phyloP scores from a whole-genome alignment of 179 eudicot genomes.

The Beta corolliflora region DNA sequence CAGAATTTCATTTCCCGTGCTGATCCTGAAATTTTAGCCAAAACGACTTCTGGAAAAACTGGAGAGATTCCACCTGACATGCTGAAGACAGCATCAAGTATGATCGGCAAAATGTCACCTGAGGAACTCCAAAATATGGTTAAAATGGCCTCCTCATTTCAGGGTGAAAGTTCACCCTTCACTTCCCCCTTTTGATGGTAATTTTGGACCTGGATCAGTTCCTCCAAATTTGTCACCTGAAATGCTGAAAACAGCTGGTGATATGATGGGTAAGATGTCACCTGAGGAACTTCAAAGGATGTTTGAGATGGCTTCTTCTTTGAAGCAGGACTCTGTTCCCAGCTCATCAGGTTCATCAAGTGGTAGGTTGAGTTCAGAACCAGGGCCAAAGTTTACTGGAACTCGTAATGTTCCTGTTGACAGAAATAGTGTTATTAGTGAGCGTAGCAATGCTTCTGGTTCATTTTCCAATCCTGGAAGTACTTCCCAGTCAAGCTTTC shows the following conservation, averaged over 20 bases:
- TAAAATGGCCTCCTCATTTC: slow-evolving; percentile 82
- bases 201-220: slow-evolving; percentile 54
- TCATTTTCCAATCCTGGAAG: slow-evolving; percentile 44
- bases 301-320: slow-evolving; percentile 76
- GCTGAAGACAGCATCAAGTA: slow-evolving; percentile 81
- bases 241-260: slow-evolving; percentile 85
- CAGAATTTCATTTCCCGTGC: slow-evolving; percentile 71
- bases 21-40: slow-evolving; percentile 79
- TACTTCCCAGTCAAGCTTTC: slow-evolving; percentile 52
- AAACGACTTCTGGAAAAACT: slow-evolving; percentile 53
- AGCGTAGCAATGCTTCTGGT: slow-evolving; percentile 43
- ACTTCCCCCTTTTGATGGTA: slow-evolving; percentile 38
- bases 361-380: slow-evolving; percentile 42
- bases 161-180: slow-evolving; percentile 54
- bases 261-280: slow-evolving; percentile 92
- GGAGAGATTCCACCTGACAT: slow-evolving; percentile 78
- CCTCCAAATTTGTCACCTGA: slow-evolving; percentile 77
- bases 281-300: slow-evolving; percentile 80
- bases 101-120: slow-evolving; percentile 88
- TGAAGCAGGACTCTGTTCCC: slow-evolving; percentile 54
- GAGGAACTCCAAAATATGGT: slow-evolving; percentile 93
- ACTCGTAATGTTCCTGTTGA: slow-evolving; percentile 33
- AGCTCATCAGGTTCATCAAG: slow-evolving; percentile 43
- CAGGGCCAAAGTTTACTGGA: slow-evolving; percentile 32
- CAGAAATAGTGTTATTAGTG: slow-evolving; percentile 37